Evolutionary conservation across 164 flowering plant genomes (phyloP), one percentile per base, ranked within the genome.

Genomic region (Stephania japonica): DNA sequence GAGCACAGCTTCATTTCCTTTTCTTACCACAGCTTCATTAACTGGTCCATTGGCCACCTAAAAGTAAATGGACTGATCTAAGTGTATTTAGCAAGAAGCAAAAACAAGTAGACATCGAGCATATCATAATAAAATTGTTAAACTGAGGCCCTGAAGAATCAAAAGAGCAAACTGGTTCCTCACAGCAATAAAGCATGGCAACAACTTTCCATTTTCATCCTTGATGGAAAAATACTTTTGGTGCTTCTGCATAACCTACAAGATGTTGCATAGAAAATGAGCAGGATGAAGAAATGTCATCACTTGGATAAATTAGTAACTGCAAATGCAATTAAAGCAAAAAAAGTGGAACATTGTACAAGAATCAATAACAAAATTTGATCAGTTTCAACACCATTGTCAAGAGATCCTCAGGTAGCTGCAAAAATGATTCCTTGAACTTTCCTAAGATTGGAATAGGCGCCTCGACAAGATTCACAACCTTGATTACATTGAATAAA

Each of bases 231-330:
- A 91, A 77, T 92, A 94, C 78, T 90, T 90, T 79, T 94, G 99
- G 82, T 92, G 99, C 87, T 94, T 94, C 79, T 91, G 97, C 99
- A 94, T 94, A 79, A 94, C 98, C 98, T 94, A 87, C 79, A 86
- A 14, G 62, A 72, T 42, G 43, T 66, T 66, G 42, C 13, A 77
- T 0, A 64, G 23, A n/a, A 65, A 3, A 67, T 27, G 6, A 67
- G 44, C 76, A 73, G 72, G 26, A 42, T 11, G 23, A 11, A 50
- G 21, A 65, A 42, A 64, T 14, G 4, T 41, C 13, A 24, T 43
- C 59, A 63, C 1, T 41, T 18, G n/a, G 63, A 56, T 32, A 32
- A 32, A 2, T 32, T 32, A 32, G 38, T 32, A 32, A 32, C 2
- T 32, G 38, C 38, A 32, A 32, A 32, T 32, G 38, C 38, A 32